phyloP scores from a whole-genome alignment of 768 basidiomycete species.

The Phylloporus sp. region DNA sequence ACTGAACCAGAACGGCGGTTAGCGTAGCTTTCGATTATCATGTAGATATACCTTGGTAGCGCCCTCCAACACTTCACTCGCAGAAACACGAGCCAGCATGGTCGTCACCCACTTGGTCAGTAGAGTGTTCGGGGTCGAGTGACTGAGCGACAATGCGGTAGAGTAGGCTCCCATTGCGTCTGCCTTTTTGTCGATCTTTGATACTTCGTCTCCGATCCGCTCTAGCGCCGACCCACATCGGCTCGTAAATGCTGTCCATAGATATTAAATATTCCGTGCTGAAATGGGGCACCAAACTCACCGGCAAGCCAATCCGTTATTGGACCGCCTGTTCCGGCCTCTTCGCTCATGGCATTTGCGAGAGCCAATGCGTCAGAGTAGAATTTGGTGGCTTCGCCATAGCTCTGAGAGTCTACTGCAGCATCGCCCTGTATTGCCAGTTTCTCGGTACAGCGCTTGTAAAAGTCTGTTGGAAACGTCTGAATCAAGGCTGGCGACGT shows the following conservation, averaged over 20 bases:
- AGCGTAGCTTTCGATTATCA: too few species aligned
- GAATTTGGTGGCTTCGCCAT: too few species aligned
- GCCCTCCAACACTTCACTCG: background rate
- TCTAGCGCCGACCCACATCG: background rate
- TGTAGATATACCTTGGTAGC: background rate
- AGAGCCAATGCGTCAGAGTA: too few species aligned
- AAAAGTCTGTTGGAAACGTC: too few species aligned
- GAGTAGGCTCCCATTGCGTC: constrained; percentile 1
- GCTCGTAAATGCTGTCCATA: background rate
- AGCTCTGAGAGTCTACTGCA: too few species aligned
- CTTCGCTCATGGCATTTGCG: background rate
- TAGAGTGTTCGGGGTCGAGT: background rate
- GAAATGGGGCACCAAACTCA: background rate
- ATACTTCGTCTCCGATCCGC: background rate
- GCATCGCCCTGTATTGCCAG: too few species aligned
- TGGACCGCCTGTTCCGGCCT: background rate
- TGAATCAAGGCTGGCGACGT: too few species aligned
- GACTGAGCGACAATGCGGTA: background rate
- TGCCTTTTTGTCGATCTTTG: background rate
- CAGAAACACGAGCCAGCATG: background rate
- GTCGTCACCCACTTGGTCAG: background rate
- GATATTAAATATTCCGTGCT: background rate
- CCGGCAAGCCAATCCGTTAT: background rate
- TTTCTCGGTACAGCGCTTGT: too few species aligned
- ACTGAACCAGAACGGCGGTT: background rate